Evolutionary conservation across 2,329 filamentous ascomycete genomes (phyloP), one percentile per base, ranked within the genome.

Genomic region (Domatiomyces globalis): DNA sequence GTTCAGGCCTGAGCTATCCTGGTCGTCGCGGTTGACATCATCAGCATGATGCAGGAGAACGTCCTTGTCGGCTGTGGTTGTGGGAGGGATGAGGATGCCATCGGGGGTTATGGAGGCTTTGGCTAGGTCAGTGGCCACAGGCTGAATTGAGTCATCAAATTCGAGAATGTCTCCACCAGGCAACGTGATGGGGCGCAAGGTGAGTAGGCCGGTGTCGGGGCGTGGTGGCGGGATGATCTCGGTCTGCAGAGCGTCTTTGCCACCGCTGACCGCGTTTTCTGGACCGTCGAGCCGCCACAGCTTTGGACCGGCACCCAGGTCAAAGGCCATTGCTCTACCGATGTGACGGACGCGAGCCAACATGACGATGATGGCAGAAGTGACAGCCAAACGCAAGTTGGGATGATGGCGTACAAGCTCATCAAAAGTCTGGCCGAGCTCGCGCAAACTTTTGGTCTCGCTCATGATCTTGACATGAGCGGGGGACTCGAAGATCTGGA

Each of bases 401-500:
- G 94, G 92, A 62, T 99, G 92, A 64, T 99, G 92, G 43, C 92
- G 82, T 49, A 90, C 85, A 53, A 99, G 76, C 67, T 99, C 92
- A 65, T 99, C 92, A 62, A 98, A 95, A 43, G 83, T 85, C 22
- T 78, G 79, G 9, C 92, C 92, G 48, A 98, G 77, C 42, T 80
- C 79, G 27, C 77, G 78, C 8, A 89, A 78, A 52, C 94, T 74
- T 36, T 83, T 80, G 4, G 77, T 72, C 58, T 95, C 90, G 56
- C 86, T 81, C 75, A 98, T 81, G 56, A 83, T 84, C 60, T 85
- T 86, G 52, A 98, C 81, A 67, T 99, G 94, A 15, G 81, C 77
- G 2, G 88, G 82, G 58, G 87, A 96, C 67, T 95, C 87, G 58
- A 98, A 98, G n/a, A 96, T 87, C 64, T 95, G 87, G 58, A 98